Evolutionary conservation across 371 early-diverging fungal species (phyloP).

Genomic region (Mucor saturninus): DNA sequence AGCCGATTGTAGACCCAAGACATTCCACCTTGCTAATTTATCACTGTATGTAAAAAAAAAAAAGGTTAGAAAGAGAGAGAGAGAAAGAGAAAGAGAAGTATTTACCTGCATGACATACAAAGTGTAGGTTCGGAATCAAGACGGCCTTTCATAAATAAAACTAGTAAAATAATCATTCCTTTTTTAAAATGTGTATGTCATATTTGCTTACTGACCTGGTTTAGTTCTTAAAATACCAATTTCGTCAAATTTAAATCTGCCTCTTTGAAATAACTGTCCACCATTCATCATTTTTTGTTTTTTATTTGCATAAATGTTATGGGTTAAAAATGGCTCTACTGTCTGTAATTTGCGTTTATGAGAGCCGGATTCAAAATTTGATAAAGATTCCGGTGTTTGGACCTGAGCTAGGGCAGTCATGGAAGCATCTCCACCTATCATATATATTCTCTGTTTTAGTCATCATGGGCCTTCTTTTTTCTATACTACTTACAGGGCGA

Average conservation of each 20-base stretch:
- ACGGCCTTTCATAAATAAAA: constrained; percentile 46
- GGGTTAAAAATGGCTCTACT: constrained; percentile 21
- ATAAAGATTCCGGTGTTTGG: constrained; percentile 58
- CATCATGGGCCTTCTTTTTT: too few relatives aligned
- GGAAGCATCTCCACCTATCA: constrained; percentile 79
- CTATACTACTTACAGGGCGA: constrained; percentile 65
- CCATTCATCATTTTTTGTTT: constrained; percentile 28
- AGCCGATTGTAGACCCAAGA: constrained; percentile 77
- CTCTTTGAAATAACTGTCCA: constrained; percentile 47
- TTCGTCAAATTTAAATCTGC: constrained; percentile 61
- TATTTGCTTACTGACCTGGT: constrained; percentile 56
- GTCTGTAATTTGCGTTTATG: constrained; percentile 30
- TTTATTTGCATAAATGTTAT: constrained; percentile 43
- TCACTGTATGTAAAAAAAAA: constrained; percentile 57
- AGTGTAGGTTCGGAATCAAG: constrained; percentile 77
- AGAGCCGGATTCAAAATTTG: constrained; percentile 40
- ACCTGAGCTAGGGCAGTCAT: constrained; percentile 61
- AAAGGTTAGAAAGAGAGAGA: not conserved
- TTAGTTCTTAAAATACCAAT: constrained; percentile 77
- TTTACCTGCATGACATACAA: constrained; percentile 84
- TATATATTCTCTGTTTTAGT: not conserved
- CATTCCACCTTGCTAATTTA: constrained; percentile 87
- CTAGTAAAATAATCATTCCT: not conserved
- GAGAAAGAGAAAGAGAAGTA: not conserved
- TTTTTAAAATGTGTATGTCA: not conserved